These are phyloP conservation scores for Pseudoscleropodium purum DNA, from an alignment of 225 moss, liverwort and hornwort genomes.

Conservation along the genomic window DNA sequence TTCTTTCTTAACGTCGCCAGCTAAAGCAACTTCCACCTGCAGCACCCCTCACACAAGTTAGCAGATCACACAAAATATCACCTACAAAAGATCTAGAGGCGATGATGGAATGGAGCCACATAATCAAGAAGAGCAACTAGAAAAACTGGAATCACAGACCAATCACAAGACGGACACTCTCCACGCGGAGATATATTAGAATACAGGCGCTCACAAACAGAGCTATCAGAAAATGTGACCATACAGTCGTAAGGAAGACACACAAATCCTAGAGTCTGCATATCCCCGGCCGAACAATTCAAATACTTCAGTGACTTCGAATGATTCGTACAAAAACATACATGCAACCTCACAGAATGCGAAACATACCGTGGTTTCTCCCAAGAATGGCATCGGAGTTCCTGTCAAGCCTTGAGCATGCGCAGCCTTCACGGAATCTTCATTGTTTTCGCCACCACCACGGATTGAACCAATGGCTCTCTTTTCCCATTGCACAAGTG, in stretches of 20 bases:
- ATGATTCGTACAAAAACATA: background rate
- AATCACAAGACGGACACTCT: background rate
- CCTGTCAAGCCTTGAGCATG: slow-evolving; percentile 86
- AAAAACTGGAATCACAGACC: background rate
- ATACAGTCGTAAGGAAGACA: background rate
- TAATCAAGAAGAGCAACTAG: background rate
- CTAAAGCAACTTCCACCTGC: slow-evolving; percentile 88
- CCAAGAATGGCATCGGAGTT: slow-evolving; percentile 91
- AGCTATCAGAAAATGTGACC: background rate
- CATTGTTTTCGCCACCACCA: slow-evolving; percentile 53
- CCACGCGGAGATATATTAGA: background rate
- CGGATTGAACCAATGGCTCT: slow-evolving; percentile 71
- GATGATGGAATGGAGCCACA: background rate
- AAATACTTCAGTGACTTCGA: background rate
- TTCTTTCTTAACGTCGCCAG: slow-evolving; percentile 71
- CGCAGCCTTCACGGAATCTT: slow-evolving; percentile 53
- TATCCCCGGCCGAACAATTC: background rate
- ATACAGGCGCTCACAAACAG: background rate
- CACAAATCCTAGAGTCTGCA: background rate
- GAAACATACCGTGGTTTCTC: slow-evolving; percentile 77
- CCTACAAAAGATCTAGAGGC: background rate
- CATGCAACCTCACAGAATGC: background rate
- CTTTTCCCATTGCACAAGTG: slow-evolving; percentile 93
- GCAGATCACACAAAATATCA: background rate
- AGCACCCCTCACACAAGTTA: background rate